Base-by-base conservation (phyloP, 2,329 filamentous ascomycete species). In the Calonectria naviculata region DNA sequence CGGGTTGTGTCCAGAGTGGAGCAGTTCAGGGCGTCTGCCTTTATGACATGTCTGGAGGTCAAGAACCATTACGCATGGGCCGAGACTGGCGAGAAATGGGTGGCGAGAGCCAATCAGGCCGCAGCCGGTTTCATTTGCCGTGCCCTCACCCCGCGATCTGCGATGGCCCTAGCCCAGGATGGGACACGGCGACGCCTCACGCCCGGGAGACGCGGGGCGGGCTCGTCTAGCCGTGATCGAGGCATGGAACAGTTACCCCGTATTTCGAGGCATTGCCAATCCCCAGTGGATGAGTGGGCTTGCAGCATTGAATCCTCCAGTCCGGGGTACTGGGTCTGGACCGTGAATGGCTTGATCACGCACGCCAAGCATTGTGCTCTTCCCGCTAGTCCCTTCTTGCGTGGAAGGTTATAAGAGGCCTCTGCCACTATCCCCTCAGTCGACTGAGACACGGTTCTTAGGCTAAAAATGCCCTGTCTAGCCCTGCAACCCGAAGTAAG, bases 401-500 rank as follows among this genome's bases (percentile, higher is more conserved):
- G n/a, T 58, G 52, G 52, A 24, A 21, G 31, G 34, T 7, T 38
- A 38, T 26, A 58, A 58, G 10, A 31, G 52, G 52, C 29, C 52
- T 24, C 10, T 7, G 7, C 15, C 31, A 17, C 52, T 12, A 19
- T 38, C 52, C 31, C 26, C 26, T 42, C 17, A 34, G 28, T 36
- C 6, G 21, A 24, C 13, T 42, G 56, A 5, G 47, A 17, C 28
- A 5, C 28, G 73, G 34, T 83, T 82, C 49, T 83, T 83, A 28
- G 82, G 82, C 2, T 81, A 83, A 70, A 79, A 75, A 34, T 81
- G 78, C 26, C 80, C 83, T 28, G 76, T 80, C 1, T 71, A 76
- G 1, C 74, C 77, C 78, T 5, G 13, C 74, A 79, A 1, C 80
- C 83, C 24, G 78, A 76, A 64, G 78, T 81, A 0, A 63, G 73